Conservation (phyloP, 192 early-diverging fungal genomes). For the Jimgerdemannia flammicorona region DNA sequence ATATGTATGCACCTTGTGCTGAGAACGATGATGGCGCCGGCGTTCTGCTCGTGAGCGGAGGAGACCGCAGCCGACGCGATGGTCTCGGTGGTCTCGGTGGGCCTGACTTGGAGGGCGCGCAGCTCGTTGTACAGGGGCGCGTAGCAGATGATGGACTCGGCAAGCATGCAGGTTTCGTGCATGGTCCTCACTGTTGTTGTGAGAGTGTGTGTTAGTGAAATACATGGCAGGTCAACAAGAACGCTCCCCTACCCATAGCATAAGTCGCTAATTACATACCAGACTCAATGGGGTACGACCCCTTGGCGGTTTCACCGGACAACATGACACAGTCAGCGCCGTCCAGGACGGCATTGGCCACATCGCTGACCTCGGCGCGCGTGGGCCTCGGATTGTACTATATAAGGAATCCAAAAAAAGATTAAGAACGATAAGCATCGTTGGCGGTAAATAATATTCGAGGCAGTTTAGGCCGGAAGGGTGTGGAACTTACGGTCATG, state of each 20-base stretch:
- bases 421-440: too few species aligned
- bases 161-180: slow-evolving; percentile 87
- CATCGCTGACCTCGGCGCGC: slow-evolving; percentile 97
- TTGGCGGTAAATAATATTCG: slow-evolving; percentile 1
- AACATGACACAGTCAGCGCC: slow-evolving; percentile 99
- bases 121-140: slow-evolving; percentile 90
- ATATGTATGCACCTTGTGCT: slow-evolving; percentile 68
- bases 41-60: slow-evolving; percentile 77
- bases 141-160: slow-evolving; percentile 94
- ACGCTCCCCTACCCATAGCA: too few species aligned
- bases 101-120: slow-evolving; percentile 67
- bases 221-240: too few species aligned
- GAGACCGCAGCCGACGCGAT: slow-evolving; percentile 88
- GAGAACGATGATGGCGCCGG: slow-evolving; percentile 86
- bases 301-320: slow-evolving; percentile 97
- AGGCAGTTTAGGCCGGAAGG: slow-evolving; percentile 4
- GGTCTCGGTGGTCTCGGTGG: slow-evolving; percentile 85
- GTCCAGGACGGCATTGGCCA: slow-evolving; percentile 97
- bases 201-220: too few species aligned
- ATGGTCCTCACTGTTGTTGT: slow-evolving; percentile 73
- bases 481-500: slow-evolving; percentile 64
- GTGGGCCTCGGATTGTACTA: slow-evolving; percentile 95
- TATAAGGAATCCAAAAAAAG: slow-evolving; percentile 25
- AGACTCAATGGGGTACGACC: slow-evolving; percentile 84
- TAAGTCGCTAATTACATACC: slow-evolving; percentile 2